Evolutionary conservation across 345 rosid species (phyloP).

Genomic region (Euphorbia tirucalli): DNA sequence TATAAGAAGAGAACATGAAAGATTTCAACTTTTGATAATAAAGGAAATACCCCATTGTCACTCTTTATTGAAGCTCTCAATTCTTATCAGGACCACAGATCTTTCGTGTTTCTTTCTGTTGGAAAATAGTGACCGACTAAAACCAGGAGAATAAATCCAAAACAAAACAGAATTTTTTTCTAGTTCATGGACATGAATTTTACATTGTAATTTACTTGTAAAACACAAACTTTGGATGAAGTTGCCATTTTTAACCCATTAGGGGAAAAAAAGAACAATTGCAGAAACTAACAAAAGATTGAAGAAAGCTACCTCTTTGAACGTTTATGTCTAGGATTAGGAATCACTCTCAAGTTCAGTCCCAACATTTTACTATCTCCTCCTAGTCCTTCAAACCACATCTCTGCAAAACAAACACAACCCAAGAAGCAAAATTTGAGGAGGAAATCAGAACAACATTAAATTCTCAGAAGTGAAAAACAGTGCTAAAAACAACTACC

Average conservation of each 20-base stretch:
- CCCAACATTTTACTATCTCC: conserved; percentile 53
- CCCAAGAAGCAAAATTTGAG: conserved; percentile 21
- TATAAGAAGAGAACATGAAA: conserved; percentile 8
- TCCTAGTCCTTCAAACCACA: conserved; percentile 51
- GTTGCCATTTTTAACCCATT: conserved; percentile 16
- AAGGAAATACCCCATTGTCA: neutral
- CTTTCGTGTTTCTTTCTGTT: conserved; percentile 13
- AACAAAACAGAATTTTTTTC: conserved; percentile 2
- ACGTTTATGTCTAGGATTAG: conserved; percentile 75
- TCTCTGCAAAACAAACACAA: conserved; percentile 31
- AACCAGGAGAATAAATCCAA: conserved; percentile 26
- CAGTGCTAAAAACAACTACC: conserved; percentile 28
- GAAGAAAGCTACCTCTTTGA: conserved; percentile 64
- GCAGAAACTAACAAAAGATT: conserved; percentile 30
- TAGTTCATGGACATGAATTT: conserved; percentile 5
- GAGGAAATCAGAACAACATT: conserved; percentile 13
- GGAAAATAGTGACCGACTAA: conserved; percentile 11
- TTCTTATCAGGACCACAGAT: conserved; percentile 21
- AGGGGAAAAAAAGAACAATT: conserved; percentile 24
- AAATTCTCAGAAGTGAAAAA: conserved; percentile 1
- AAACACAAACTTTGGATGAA: conserved; percentile 9
- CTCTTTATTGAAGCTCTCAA: conserved; percentile 23
- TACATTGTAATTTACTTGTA: conserved; percentile 9
- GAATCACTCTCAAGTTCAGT: conserved; percentile 32
- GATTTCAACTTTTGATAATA: conserved; percentile 6